Percentiles rank a stretch among this genome's conserved stretches.
Conservation (phyloP, 352 stramenopile genomes). For the Globisporangium megalacanthum region DNA sequence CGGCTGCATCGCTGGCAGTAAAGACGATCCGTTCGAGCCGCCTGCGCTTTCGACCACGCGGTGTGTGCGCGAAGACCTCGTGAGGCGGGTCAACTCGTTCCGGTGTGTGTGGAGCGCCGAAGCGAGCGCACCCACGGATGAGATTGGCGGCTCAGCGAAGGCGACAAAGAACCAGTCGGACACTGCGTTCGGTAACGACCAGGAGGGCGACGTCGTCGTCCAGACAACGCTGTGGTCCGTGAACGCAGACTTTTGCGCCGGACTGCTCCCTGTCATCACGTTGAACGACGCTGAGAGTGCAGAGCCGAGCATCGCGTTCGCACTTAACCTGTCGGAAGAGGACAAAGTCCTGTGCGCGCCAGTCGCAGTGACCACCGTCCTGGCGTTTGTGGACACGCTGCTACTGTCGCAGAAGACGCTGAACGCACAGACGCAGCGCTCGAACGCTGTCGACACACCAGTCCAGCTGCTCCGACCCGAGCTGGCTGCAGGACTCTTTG, state of each 20-base stretch:
- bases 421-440: constrained; percentile 1
- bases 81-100: constrained; percentile 53
- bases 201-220: constrained; percentile 42
- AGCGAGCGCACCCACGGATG: constrained; percentile 11
- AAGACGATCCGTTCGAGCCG: constrained; percentile 73
- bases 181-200: constrained; percentile 17
- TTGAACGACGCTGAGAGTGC: constrained; percentile 33
- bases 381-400: constrained; percentile 48
- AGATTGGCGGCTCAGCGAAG: constrained; percentile 2
- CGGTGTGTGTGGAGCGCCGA: constrained; percentile 60
- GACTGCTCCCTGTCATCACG: constrained; percentile 63
- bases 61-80: constrained; percentile 76
- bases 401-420: constrained; percentile 8
- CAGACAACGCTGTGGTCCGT: constrained; percentile 72
- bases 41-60: constrained; percentile 42
- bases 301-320: constrained; percentile 36
- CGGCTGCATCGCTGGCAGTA: constrained; percentile 72
- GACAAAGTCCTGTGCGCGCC: constrained; percentile 69
- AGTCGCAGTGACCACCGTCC: constrained; percentile 50
- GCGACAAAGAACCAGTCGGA: constrained; percentile 33
- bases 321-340: constrained; percentile 61
- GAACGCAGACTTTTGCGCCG: constrained; percentile 47
- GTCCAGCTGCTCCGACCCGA: constrained; percentile 43
- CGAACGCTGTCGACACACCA: constrained; percentile 4
- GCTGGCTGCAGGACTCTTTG: constrained; percentile 59